Percentiles rank a stretch among this genome's conserved stretches.
Evolutionary conservation across 164 flowering plant genomes (phyloP).

Genomic region (Annona squamosa): DNA sequence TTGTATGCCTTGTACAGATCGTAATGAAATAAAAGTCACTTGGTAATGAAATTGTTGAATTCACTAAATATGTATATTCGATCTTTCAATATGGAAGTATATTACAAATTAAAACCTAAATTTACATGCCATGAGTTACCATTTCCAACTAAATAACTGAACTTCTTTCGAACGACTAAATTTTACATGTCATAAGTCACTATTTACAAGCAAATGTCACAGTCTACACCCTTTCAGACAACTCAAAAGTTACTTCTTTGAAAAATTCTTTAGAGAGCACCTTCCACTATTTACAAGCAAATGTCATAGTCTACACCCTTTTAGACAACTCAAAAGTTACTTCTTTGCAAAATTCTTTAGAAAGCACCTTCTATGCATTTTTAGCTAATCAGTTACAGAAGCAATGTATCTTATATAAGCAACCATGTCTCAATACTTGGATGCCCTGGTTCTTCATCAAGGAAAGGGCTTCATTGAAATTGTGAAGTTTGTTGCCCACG

Average conservation of each 20-base stretch:
- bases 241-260: slow-evolving; percentile 55
- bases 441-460: slow-evolving; percentile 68
- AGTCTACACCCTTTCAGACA: slow-evolving; percentile 27
- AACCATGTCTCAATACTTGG: slow-evolving; percentile 61
- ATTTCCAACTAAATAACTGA: too few relatives aligned
- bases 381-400: slow-evolving; percentile 85
- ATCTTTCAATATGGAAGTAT: too few relatives aligned
- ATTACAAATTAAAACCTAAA: too few relatives aligned
- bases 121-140: too few relatives aligned
- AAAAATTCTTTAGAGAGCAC: slow-evolving; percentile 60
- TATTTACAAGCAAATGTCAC: too few relatives aligned
- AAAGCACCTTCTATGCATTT: slow-evolving; percentile 47
- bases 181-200: slow-evolving; percentile 66
- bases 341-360: slow-evolving; percentile 58
- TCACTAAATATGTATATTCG: too few relatives aligned
- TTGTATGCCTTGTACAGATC: too few relatives aligned
- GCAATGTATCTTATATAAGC: slow-evolving; percentile 92
- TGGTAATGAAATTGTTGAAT: too few relatives aligned
- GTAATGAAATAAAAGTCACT: too few relatives aligned
- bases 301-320: slow-evolving; percentile 14
- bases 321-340: slow-evolving; percentile 53
- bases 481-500: slow-evolving; percentile 64
- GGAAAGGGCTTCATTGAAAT: slow-evolving; percentile 65
- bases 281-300: slow-evolving; percentile 14
- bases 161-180: slow-evolving; percentile 74